Conservation (phyloP, 495 filamentous ascomycete genomes). For the Trichoderma asperelloides region DNA sequence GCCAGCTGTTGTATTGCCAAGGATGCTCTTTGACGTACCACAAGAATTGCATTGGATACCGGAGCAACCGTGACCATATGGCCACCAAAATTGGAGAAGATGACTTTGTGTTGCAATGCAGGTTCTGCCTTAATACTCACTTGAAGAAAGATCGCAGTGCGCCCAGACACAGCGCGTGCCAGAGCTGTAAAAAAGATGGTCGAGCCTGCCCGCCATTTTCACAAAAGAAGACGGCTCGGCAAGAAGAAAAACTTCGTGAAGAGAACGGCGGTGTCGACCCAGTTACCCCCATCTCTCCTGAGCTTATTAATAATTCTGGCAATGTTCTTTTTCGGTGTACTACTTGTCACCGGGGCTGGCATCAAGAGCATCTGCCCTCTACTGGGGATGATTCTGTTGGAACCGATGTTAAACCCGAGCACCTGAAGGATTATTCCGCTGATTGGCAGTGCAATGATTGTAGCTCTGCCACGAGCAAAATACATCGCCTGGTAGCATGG, state of each 20-base stretch:
- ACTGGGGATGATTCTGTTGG: slow-evolving; percentile 32
- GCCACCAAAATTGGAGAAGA: slow-evolving; percentile 79
- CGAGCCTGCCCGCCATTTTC: slow-evolving; percentile 60
- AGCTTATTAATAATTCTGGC: slow-evolving; percentile 61
- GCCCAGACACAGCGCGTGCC: slow-evolving; percentile 63
- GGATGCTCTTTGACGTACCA: slow-evolving; percentile 82
- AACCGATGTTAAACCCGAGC: slow-evolving; percentile 27
- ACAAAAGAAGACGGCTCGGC: slow-evolving; percentile 54
- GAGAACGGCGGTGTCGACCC: slow-evolving; percentile 75
- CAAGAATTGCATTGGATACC: slow-evolving; percentile 66
- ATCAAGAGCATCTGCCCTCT: slow-evolving; percentile 67
- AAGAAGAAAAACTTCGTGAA: slow-evolving; percentile 72
- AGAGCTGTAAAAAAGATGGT: slow-evolving; percentile 53
- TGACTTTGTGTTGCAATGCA: slow-evolving; percentile 83
- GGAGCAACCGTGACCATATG: slow-evolving; percentile 69
- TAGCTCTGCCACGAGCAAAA: slow-evolving; percentile 43
- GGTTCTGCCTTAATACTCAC: slow-evolving; percentile 62
- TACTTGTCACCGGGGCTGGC: slow-evolving; percentile 68
- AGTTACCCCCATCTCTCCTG: slow-evolving; percentile 48
- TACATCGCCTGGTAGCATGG: slow-evolving; percentile 78
- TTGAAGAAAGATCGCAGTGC: slow-evolving; percentile 56
- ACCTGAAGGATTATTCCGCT: slow-evolving; percentile 47
- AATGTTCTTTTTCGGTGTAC: slow-evolving; percentile 78
- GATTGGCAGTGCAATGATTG: slow-evolving; percentile 76
- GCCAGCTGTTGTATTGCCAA: slow-evolving; percentile 73